Base-by-base conservation (phyloP, 208 protist species). In the Crithidia bombi region DNA sequence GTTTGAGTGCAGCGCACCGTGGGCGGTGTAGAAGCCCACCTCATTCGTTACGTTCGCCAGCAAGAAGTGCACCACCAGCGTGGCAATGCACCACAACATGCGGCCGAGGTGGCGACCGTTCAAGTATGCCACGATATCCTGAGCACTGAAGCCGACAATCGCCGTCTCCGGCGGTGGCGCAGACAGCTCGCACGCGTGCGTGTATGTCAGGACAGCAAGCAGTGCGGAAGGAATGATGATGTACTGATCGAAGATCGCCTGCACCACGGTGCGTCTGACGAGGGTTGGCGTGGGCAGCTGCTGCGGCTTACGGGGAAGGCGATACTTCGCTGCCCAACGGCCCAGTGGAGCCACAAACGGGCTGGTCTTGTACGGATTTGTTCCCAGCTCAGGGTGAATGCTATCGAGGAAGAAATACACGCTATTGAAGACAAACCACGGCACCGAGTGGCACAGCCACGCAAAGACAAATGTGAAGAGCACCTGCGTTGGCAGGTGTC, bases 21-120 rank as follows among this genome's bases (percentile, higher is more conserved):
- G 80, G 5, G 55, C 70, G 17, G 65, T 62, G 75, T 78, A 89
- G 72, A 86, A 86, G 26, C 81, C 78, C 0, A 82, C 41, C 49
- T 86, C 81, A 56, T 89, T 89, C 47, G 83, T 30, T 17, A 84
- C 43, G 50, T 84, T 77, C 0, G 79, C 75, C 15, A 73, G 30
- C 43, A 83, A 28, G 57, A 85, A 85, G 76, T 85, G 76, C 6
- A 56, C 55, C 41, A 76, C 30, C 5, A 86, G 64, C 30, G 38
- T 55, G 7, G 26, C 4, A 15, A 75, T 50, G 39, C 54, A 59
- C 19, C 15, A 32, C 1, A 57, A 11, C 26, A 77, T 30, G 39
- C 43, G 36, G 32, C 21, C 28, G 30, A 73, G 55, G 36, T 67
- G n/a, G 14, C 17, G 41, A 14, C 63, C 58, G 12, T 36, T 17